Evolutionary conservation across 2,329 filamentous ascomycete genomes (phyloP), one percentile per base, ranked within the genome.

Genomic region (Clonostachys byssicola): DNA sequence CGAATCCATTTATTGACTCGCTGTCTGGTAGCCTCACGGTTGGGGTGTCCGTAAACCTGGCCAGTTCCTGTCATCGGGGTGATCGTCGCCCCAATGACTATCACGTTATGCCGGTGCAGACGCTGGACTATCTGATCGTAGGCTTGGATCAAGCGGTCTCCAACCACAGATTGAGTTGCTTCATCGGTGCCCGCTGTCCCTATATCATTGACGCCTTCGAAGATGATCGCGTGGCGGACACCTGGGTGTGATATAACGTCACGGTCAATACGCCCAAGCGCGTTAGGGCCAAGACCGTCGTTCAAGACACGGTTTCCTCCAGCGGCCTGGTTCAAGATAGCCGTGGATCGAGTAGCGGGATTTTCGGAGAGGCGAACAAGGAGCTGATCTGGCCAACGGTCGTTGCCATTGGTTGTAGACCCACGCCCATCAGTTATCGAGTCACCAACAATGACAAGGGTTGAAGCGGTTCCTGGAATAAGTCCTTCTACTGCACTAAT

Each of bases 121-220:
- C 80, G 67, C 3, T 71, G 60, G 6, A 74, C 65, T 40, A 85
- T 78, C 59, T 86, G 81, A 40, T 67, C 58, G 54, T 78, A 84
- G 2, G 78, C 81, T 7, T 69, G 65, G 33, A 80, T 70, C 0
- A 86, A 60, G 4, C 65, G 55, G 40, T 75, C 67, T 33, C 71
- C 77, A 1, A 80, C 62, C 3, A 56, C 53, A 0, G 54, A 51
- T 54, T 84, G 80, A 0, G 70, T 63, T 0, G 57, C 59, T 1
- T 60, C 44, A 7, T 72, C 71, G 1, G 72, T 53, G 0, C 59
- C 58, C 1, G 75, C 75, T 1, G 66, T 71, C 36, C 82, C 83
- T 49, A 86, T 82, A 56, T 86, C 82, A 56, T 85, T 85, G 36
- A 86, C 78, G 16, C 82, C 82, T 55, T 82, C 77, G 59, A 80